Conservation (phyloP, 192 early-diverging fungal species). For the Mortierella alpina region DNA sequence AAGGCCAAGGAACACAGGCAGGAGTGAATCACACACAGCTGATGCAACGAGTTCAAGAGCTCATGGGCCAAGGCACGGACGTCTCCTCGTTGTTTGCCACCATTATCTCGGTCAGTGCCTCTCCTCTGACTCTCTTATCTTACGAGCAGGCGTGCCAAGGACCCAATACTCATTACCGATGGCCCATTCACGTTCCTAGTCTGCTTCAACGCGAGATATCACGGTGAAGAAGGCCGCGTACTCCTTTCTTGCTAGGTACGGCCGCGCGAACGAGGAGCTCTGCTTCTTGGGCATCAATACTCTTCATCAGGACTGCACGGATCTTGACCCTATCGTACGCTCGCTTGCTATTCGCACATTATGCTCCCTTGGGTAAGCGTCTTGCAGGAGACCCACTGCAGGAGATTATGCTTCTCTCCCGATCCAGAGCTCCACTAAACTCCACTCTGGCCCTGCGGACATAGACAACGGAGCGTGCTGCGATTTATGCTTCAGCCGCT, state of each 20-base stretch:
- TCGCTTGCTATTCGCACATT: slow-evolving; percentile 53
- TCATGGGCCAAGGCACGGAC: slow-evolving; percentile 54
- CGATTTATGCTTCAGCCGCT: slow-evolving; percentile 53
- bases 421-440: not conserved
- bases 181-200: slow-evolving; percentile 12
- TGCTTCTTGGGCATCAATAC: slow-evolving; percentile 55
- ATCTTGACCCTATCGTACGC: slow-evolving; percentile 49
- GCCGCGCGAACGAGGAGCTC: slow-evolving; percentile 44
- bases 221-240: slow-evolving; percentile 48
- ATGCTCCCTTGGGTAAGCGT: slow-evolving; percentile 49
- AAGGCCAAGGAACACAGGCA: slow-evolving; percentile 18
- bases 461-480: slow-evolving; percentile 33
- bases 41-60: slow-evolving; percentile 46
- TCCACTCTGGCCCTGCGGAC: too few relatives aligned
- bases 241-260: slow-evolving; percentile 44
- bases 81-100: slow-evolving; percentile 53
- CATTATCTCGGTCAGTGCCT: slow-evolving; percentile 43
- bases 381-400: too few relatives aligned
- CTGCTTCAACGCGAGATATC: slow-evolving; percentile 53
- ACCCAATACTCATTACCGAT: not conserved
- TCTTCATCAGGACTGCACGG: slow-evolving; percentile 50
- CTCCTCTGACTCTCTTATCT: not conserved
- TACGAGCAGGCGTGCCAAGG: not conserved
- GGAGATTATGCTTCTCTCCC: not conserved
- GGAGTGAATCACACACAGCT: slow-evolving; percentile 19